Evolutionary conservation across 2,329 filamentous ascomycete genomes (phyloP).

Genomic region (Verticillium isaacii): DNA sequence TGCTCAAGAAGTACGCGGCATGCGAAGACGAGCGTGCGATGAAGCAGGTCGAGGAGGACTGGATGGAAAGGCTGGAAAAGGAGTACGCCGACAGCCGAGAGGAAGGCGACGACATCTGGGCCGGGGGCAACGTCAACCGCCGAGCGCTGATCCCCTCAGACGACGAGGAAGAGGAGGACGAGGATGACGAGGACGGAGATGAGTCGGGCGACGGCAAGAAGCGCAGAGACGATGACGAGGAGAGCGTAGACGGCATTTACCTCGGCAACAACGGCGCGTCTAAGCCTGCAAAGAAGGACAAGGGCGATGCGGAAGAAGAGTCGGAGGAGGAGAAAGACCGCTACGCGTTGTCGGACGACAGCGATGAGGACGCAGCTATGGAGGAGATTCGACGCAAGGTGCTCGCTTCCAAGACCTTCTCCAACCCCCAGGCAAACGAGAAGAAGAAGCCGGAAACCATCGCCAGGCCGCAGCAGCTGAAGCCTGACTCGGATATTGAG

Average conservation of each 20-base stretch:
- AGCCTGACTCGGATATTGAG: conserved; percentile 61
- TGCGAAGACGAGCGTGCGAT: conserved; percentile 77
- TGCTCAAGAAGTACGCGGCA: conserved; percentile 80
- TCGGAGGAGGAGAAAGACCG: conserved; percentile 55
- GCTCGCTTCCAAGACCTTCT: conserved; percentile 85
- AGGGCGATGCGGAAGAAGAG: conserved; percentile 31
- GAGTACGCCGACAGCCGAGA: conserved; percentile 81
- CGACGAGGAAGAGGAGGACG: conserved; percentile 46
- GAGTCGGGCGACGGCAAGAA: conserved; percentile 32
- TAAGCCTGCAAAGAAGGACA: conserved; percentile 39
- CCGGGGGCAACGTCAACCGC: conserved; percentile 82
- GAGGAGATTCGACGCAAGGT: conserved; percentile 85
- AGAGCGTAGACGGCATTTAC: conserved; percentile 53
- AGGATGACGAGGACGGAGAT: conserved; percentile 43
- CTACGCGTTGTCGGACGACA: conserved; percentile 73
- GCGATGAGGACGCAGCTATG: conserved; percentile 81
- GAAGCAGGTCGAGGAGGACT: conserved; percentile 79
- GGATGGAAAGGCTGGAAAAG: conserved; percentile 83
- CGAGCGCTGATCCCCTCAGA: conserved; percentile 48
- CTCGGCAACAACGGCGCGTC: conserved; percentile 27
- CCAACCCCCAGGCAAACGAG: conserved; percentile 46
- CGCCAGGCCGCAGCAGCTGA: conserved; percentile 47
- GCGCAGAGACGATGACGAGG: conserved; percentile 34
- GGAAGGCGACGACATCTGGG: conserved; percentile 75
- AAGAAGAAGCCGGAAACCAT: conserved; percentile 62